Base-by-base conservation (phyloP, 108 stramenopile species). In the Stephanodiscus triporus region DNA sequence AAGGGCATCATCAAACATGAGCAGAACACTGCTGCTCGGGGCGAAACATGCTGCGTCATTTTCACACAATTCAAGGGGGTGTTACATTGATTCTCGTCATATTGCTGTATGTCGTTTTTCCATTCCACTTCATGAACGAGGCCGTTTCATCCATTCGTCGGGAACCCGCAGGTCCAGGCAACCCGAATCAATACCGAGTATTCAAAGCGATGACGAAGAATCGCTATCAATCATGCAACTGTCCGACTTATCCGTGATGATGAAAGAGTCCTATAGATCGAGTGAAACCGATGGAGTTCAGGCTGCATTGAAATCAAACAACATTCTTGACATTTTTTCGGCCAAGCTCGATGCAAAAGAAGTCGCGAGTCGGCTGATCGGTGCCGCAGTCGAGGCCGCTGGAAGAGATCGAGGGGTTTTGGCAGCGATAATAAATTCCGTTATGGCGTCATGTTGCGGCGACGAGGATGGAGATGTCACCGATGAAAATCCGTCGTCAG, bases 381-480 rank as follows among this genome's bases (percentile, higher is more conserved):
- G 59, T 7, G 83, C 88, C 13, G 81, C 76, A 56, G 47, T 82
- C 58, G 63, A 84, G 9, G 85, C 81, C 3, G 53, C 80, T 6
- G 73, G 49, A n/a, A 73, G 50, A 16, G 58, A 63, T 14, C 72
- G 70, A 66, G 87, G 85, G 3, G 22, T 58, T 24, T 53, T 75
- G 53, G 84, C 84, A 0, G 72, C 66, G 29, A 84, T 89, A 4
- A 27, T 89, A 7, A 89, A 87, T 76, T 72, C 78, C n/a, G 48
- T 85, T 57, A 66, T 89, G 57, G 86, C 79, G 38, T 80, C 79
- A n/a, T 84, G 84, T 59, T 82, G 81, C 49, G 32, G 82, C 73
- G 23, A 34, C 73, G 61, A 50, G 2, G 23, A 17, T 66, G 60
- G 62, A 11, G 43, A 42, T 42, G 40, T 38, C 47, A 59, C 19